Evolutionary conservation across 768 basidiomycete genomes (phyloP).

Genomic region (Chalciporus pseudorubinellus): DNA sequence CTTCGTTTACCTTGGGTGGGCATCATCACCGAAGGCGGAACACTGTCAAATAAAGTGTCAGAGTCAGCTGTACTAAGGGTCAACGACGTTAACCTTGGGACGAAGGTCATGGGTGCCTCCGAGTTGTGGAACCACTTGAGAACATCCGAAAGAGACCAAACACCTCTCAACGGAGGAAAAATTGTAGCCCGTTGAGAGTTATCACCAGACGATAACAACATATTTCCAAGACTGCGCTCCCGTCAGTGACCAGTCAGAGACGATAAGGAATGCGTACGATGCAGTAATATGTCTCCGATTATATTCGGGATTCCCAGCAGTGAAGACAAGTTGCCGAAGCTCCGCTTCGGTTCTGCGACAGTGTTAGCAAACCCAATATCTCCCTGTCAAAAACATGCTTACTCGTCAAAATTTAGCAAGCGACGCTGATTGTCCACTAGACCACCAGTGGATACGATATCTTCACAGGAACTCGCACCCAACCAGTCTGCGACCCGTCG

Average conservation of each 20-base stretch:
- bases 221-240: slow-evolving; percentile 52
- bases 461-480: slow-evolving; percentile 33
- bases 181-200: slow-evolving; percentile 37
- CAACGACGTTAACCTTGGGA: slow-evolving; percentile 44
- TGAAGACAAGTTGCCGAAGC: slow-evolving; percentile 13
- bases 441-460: slow-evolving; percentile 37
- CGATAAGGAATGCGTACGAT: slow-evolving; percentile 31
- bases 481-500: slow-evolving; percentile 66
- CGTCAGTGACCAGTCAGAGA: slow-evolving; percentile 5
- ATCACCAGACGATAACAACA: slow-evolving; percentile 46
- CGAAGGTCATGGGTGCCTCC: slow-evolving; percentile 39
- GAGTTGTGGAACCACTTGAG: slow-evolving; percentile 44
- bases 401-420: slow-evolving; percentile 39
- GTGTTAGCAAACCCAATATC: slow-evolving; percentile 7
- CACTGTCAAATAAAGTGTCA: slow-evolving; percentile 28
- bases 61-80: background rate
- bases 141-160: slow-evolving; percentile 39
- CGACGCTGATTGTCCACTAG: slow-evolving; percentile 36
- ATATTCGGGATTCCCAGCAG: background rate
- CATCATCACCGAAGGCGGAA: slow-evolving; percentile 37
- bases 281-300: slow-evolving; percentile 34
- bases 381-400: slow-evolving; percentile 8
- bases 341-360: slow-evolving; percentile 16
- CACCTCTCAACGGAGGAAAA: slow-evolving; percentile 47
- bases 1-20: slow-evolving; percentile 31